Conservation (phyloP, 2,329 filamentous ascomycete species). For the Sclerotinia sclerotiorum region DNA sequence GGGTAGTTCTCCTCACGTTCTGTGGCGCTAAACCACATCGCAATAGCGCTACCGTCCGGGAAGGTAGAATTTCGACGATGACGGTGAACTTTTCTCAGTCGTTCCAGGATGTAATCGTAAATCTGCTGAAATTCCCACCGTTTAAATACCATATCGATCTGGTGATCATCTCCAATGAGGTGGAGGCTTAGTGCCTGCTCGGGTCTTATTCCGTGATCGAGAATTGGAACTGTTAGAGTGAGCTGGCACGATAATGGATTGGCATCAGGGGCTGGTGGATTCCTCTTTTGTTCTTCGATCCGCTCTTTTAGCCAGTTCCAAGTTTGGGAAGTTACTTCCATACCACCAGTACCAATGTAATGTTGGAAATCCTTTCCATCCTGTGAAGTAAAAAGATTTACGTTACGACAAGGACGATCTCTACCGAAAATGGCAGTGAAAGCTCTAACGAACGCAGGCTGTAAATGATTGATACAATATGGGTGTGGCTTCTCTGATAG, state of each 20-base stretch:
- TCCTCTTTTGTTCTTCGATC: neutral
- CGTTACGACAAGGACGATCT: constrained; percentile 23
- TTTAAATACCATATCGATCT: neutral
- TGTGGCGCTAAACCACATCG: constrained; percentile 22
- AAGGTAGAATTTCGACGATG: neutral
- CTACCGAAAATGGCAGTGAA: constrained; percentile 2
- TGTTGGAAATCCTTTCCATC: neutral
- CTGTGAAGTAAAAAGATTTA: neutral
- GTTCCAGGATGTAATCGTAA: neutral
- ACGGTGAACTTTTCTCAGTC: neutral
- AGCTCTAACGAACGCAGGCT: constrained; percentile 21
- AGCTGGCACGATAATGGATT: neutral
- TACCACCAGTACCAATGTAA: constrained; percentile 29
- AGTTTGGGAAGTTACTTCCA: constrained; percentile 25
- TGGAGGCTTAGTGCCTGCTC: neutral
- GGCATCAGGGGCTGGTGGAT: neutral
- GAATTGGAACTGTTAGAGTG: neutral
- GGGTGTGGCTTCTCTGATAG: neutral
- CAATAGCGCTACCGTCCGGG: constrained; percentile 2
- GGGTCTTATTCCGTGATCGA: neutral
- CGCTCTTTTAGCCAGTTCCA: constrained; percentile 1
- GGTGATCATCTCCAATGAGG: constrained; percentile 13
- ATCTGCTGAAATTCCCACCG: neutral
- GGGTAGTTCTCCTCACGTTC: constrained; percentile 9
- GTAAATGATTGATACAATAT: constrained; percentile 32